Percentiles rank a stretch among this genome's conserved stretches.
These are phyloP conservation scores for Scheffersomyces titani DNA, from an alignment of 1,139 yeast genomes.

Conservation along the genomic window DNA sequence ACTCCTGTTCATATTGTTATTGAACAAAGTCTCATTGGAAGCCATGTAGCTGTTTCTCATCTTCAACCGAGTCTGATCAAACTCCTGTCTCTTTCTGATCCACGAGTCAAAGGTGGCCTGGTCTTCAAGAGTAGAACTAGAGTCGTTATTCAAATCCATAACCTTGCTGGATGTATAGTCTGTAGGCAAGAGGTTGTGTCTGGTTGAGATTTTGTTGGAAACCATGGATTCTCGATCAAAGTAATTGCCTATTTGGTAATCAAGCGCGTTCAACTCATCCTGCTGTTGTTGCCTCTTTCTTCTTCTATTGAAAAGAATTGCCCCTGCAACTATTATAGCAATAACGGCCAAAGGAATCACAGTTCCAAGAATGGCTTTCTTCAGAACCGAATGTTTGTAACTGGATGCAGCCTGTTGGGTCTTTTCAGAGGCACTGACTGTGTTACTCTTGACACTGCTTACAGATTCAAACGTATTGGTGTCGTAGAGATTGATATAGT, in stretches of 20 bases:
- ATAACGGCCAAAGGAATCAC: conserved; percentile 32
- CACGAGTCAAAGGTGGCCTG: conserved; percentile 44
- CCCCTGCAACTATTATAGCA: conserved; percentile 17
- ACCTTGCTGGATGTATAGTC: conserved; percentile 1
- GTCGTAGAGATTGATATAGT: conserved; percentile 29
- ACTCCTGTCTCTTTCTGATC: conserved; percentile 53
- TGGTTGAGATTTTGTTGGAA: conserved; percentile 6
- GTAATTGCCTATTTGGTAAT: conserved; percentile 37
- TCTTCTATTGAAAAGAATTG: conserved; percentile 22
- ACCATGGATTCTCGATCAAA: conserved; percentile 10
- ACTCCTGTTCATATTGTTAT: conserved; percentile 1
- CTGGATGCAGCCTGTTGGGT: conserved; percentile 5
- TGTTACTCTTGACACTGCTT: conserved; percentile 18
- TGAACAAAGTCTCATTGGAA: conserved; percentile 30
- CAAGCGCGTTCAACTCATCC: conserved; percentile 30
- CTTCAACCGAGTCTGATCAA: conserved; percentile 32
- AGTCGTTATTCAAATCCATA: conserved; percentile 32
- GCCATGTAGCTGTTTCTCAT: conserved; percentile 29
- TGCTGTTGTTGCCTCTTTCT: conserved; percentile 14
- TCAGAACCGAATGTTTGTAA: conserved; percentile 13
- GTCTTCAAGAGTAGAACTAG: conserved; percentile 34
- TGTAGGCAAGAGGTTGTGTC: conserved; percentile 6
- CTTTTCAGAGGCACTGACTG: conserved; percentile 5
- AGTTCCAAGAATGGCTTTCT: conserved; percentile 38
- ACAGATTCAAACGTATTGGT: conserved; percentile 21